Evolutionary conservation across 2,329 filamentous ascomycete genomes (phyloP).

Genomic region (Diaporthe capsici): DNA sequence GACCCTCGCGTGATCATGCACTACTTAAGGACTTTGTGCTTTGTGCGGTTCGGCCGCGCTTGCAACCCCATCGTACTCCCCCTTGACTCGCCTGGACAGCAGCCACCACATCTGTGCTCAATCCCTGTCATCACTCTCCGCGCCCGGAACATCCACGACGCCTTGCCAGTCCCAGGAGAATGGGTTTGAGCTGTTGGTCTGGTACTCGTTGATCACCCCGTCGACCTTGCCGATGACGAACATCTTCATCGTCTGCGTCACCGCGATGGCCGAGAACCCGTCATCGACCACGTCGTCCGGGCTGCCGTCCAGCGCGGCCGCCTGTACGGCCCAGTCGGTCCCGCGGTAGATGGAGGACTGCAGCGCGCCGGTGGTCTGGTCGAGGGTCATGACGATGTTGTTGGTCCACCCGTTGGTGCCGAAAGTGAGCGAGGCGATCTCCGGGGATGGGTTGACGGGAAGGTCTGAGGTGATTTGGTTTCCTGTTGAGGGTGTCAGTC

Average conservation of each 20-base stretch:
- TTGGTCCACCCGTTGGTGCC: slow-evolving; percentile 41
- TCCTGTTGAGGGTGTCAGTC: slow-evolving; percentile 10
- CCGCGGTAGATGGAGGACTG: slow-evolving; percentile 35
- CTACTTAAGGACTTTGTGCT: background rate
- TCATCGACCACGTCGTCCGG: background rate
- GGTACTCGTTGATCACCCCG: slow-evolving; percentile 41
- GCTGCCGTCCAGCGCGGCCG: slow-evolving; percentile 24
- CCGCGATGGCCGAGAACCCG: slow-evolving; percentile 36
- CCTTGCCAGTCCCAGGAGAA: slow-evolving; percentile 37
- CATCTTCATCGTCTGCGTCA: slow-evolving; percentile 39
- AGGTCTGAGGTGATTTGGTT: slow-evolving; percentile 35
- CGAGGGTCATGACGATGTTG: slow-evolving; percentile 38
- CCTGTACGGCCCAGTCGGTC: slow-evolving; percentile 33
- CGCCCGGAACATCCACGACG: background rate
- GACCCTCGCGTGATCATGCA: no score
- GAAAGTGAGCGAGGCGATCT: slow-evolving; percentile 41
- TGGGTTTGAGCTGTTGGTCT: slow-evolving; percentile 32
- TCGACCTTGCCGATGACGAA: slow-evolving; percentile 28
- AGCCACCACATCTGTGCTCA: background rate
- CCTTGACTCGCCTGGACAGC: background rate
- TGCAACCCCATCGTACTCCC: background rate
- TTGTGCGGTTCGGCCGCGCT: no score
- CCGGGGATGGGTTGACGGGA: slow-evolving; percentile 35
- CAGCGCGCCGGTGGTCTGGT: slow-evolving; percentile 34
- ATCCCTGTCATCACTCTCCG: background rate